These are phyloP conservation scores for Epichloe hybrida DNA, from an alignment of 2,329 filamentous ascomycete genomes.

Conservation along the genomic window DNA sequence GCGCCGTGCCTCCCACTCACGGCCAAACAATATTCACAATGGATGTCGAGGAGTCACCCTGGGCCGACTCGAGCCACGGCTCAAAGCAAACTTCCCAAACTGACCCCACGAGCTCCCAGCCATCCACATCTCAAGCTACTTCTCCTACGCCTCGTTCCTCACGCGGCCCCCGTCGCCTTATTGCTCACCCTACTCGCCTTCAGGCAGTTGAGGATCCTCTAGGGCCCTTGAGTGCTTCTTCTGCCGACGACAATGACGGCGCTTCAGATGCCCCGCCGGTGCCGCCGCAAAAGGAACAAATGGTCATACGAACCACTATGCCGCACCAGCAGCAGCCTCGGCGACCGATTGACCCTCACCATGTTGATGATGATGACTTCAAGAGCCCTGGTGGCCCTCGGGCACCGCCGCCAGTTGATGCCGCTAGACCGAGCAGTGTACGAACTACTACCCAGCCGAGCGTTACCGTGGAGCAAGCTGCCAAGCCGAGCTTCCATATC, in stretches of 20 bases:
- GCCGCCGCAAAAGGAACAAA: slow-evolving; percentile 54
- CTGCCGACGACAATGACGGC: slow-evolving; percentile 33
- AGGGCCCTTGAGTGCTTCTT: slow-evolving; percentile 58
- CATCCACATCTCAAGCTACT: slow-evolving; percentile 7
- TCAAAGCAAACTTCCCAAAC: slow-evolving; percentile 18
- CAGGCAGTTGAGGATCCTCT: slow-evolving; percentile 67
- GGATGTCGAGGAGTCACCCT: slow-evolving; percentile 40
- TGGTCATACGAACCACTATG: slow-evolving; percentile 47
- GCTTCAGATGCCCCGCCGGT: slow-evolving; percentile 46
- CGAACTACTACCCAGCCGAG: slow-evolving; percentile 53
- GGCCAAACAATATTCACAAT: slow-evolving; percentile 17
- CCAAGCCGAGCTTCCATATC: slow-evolving; percentile 84
- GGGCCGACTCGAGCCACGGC: slow-evolving; percentile 33
- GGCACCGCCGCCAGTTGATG: slow-evolving; percentile 51
- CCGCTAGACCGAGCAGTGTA: slow-evolving; percentile 37
- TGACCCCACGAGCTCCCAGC: slow-evolving; percentile 18
- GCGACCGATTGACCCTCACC: slow-evolving; percentile 43
- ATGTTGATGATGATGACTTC: slow-evolving; percentile 59
- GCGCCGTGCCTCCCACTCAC: not conserved
- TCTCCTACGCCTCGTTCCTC: slow-evolving; percentile 26
- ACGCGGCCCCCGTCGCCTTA: slow-evolving; percentile 46
- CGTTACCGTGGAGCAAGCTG: slow-evolving; percentile 81
- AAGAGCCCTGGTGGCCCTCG: slow-evolving; percentile 39
- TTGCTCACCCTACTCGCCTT: slow-evolving; percentile 63
- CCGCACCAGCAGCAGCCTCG: slow-evolving; percentile 28